Evolutionary conservation across 1,284 basidiomycete species (phyloP), one percentile per base, ranked within the genome.

Genomic region (Termitomyces sp.): DNA sequence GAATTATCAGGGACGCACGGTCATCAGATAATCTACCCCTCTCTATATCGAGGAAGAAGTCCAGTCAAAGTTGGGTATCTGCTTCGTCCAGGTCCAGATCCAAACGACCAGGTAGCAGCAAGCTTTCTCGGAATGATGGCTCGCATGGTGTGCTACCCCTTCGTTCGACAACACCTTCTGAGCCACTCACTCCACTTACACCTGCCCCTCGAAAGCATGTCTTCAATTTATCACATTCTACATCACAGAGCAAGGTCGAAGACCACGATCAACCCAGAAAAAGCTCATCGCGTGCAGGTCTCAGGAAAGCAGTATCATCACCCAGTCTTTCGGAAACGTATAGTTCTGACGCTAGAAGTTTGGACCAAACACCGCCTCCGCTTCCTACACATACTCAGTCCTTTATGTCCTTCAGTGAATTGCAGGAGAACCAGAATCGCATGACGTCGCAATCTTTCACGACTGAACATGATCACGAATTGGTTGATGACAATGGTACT

Each of bases 131-230:
- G 6, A 54, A 62, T 15, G 57, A 56, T 40, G 63, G 64, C 26
- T 59, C 65, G 30, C 67, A 69, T 26, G 66, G 70, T 24, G 70
- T 64, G 65, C 67, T 70, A 61, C 82, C 68, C 63, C 68, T 71
- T 61, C 82, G 76, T 21, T 80, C 78, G 8, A 79, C 81, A 53
- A 83, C 83, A 1, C 83, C 83, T 36, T 67, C 74, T 21, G 75
- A 72, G 15, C 78, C 75, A 13, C 69, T 82, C 55, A 80, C 73
- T 3, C 82, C 86, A 17, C 73, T 88, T 30, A 73, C 80, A 0
- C 86, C 86, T 17, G 79, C 86, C 5, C 84, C 84, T 5, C 77
- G 84, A 42, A 77, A 73, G 62, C 70, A 73, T 48, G 63, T 79
- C 48, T 63, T 74, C 47, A 80, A 78, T 50, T 68, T 77, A 7